Evolutionary conservation across 75 land plant species (phyloP).

Genomic region (Selaginella tamariscina): DNA sequence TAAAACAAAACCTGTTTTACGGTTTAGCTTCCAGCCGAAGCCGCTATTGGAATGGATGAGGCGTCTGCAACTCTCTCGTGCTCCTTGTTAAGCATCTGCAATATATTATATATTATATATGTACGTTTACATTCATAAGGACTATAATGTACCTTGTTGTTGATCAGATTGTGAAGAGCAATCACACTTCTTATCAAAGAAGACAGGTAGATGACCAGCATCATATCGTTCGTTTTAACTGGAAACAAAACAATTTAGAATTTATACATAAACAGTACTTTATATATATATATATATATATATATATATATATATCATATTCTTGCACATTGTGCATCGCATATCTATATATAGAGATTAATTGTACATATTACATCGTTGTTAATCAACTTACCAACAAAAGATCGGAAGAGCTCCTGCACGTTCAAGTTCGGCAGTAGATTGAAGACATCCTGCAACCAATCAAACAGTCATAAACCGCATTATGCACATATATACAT

Average conservation of each 20-base stretch:
- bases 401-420: slow-evolving; percentile 72
- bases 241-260: slow-evolving; percentile 18
- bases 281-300: no score
- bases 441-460: slow-evolving; percentile 87
- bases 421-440: slow-evolving; percentile 91
- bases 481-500: neutral
- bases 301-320: no score
- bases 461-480: neutral
- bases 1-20: neutral
- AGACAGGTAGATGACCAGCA: slow-evolving; percentile 94
- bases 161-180: slow-evolving; percentile 93
- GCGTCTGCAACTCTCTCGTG: slow-evolving; percentile 93
- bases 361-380: no score
- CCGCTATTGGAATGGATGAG: slow-evolving; percentile 40
- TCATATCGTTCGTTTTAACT: slow-evolving; percentile 99
- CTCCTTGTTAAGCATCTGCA: slow-evolving; percentile 91
- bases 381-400: slow-evolving; percentile 75
- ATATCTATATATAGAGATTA: no score
- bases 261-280: neutral
- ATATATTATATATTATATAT: neutral
- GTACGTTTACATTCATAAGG: no score
- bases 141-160: slow-evolving; percentile 61
- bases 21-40: slow-evolving; percentile 17
- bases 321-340: no score
- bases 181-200: slow-evolving; percentile 93